A percentile compares a stretch with the other conserved stretches of the same genome.
phyloP scores from a whole-genome alignment of 164 flowering plant genomes.

The Magnolia kwangsiensis region DNA sequence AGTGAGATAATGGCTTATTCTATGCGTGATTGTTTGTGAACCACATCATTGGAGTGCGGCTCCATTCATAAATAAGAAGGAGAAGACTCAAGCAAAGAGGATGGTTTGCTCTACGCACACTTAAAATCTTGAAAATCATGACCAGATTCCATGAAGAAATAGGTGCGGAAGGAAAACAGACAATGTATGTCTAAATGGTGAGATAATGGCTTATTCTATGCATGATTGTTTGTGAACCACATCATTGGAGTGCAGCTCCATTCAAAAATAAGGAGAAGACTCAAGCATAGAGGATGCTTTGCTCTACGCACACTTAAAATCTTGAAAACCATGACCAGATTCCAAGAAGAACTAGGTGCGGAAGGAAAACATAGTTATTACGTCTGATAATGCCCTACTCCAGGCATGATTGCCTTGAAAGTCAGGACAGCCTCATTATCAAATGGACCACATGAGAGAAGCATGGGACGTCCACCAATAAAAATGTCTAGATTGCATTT shows the following conservation, averaged over 20 bases:
- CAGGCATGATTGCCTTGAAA: too few species aligned
- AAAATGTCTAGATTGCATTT: too few species aligned
- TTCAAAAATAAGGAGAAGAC: neutral
- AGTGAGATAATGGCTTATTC: too few species aligned
- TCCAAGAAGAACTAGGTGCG: conserved; percentile 5
- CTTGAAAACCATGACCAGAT: conserved; percentile 1
- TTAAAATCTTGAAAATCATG: conserved; percentile 3
- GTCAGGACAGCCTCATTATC: too few species aligned
- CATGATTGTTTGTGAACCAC: neutral
- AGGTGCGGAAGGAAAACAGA: neutral
- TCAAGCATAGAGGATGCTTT: neutral
- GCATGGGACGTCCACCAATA: too few species aligned
- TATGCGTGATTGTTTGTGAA: neutral
- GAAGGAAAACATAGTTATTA: neutral
- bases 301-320: neutral
- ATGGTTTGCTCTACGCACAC: neutral
- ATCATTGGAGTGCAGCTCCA: conserved; percentile 2
- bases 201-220: too few species aligned
- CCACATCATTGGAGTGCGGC: conserved; percentile 6
- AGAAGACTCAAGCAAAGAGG: conserved; percentile 4
- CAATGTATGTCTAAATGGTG: too few species aligned
- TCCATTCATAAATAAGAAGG: neutral
- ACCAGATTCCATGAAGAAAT: conserved; percentile 1
- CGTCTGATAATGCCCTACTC: too few species aligned
- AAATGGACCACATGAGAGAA: too few species aligned